Base-by-base conservation (phyloP, 2,329 filamentous ascomycete species). In the Pseudogymnoascus sp. region DNA sequence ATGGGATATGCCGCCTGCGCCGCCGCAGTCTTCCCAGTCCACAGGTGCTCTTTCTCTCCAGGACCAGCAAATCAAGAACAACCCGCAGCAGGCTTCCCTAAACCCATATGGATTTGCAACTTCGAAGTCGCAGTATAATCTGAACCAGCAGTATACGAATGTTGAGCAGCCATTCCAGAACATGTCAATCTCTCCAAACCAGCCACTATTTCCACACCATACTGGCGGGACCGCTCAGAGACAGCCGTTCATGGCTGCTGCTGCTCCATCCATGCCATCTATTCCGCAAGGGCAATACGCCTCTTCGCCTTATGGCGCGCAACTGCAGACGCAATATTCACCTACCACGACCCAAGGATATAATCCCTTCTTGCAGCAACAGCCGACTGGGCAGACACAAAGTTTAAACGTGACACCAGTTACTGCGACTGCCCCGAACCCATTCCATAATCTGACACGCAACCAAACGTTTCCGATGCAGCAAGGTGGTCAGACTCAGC, bases 121-220 rank as follows among this genome's bases (percentile, higher is more conserved):
- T 26, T 70, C 75, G 7, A 73, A 77, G 60, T 79, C 80, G 2
- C 70, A 74, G 37, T 76, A 79, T 63, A 77, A 78, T 65, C 63
- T 74, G 15, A 75, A 73, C 68, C 67, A 77, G 46, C 70, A 75
- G 29, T 73, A 72, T 33, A 72, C 77, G 64, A 77, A 78, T 65
- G 31, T 66, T 13, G 77, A 76, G 67, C 84, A 89, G 69, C 85
- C 89, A 0, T 89, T 96, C 70, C 88, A 93, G 71, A 86, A 84
- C 66, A 81, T 96, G 75, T 86, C 90, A 38, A 77, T 96, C 1
- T 85, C 84, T 9, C 64, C 68, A 21, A 66, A 68, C 42, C 85
- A 86, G 68, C 84, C 84, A 38, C 78, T 92, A 31, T 92, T 93
- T 72, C 88, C 90, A 7, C 86, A 92, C 70, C 86, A 88, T 62